Percentiles rank a stretch among this genome's conserved stretches.
Conservation (phyloP, 202 grass and related monocot species). For the Panicum hallii region DNA sequence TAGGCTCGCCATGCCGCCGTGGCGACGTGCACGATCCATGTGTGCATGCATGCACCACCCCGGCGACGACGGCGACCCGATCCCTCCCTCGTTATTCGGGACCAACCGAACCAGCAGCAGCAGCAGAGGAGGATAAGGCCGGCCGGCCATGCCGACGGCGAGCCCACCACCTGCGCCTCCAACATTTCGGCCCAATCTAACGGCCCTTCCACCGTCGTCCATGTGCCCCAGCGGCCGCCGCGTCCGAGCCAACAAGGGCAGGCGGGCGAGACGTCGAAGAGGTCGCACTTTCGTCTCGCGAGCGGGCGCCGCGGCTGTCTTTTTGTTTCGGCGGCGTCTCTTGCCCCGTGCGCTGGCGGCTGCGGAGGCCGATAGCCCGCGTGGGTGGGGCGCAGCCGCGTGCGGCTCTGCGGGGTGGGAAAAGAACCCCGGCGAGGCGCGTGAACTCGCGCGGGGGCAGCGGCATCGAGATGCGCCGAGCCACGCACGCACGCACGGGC, state of each 20-base stretch:
- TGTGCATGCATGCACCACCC: not conserved
- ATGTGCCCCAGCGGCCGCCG: too few relatives aligned
- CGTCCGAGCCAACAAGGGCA: not conserved
- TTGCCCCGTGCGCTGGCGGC: too few relatives aligned
- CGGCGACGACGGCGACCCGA: not conserved
- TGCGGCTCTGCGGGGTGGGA: not conserved
- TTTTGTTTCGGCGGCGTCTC: too few relatives aligned
- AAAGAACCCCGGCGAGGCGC: not conserved
- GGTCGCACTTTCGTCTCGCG: not conserved
- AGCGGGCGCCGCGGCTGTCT: not conserved
- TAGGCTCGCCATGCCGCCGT: conserved; percentile 38
- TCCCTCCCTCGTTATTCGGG: not conserved
- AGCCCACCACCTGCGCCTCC: conserved; percentile 28
- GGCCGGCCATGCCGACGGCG: not conserved
- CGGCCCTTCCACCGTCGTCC: not conserved
- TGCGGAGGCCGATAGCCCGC: not conserved
- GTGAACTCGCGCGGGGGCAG: not conserved
- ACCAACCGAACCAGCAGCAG: not conserved
- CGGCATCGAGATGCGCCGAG: conserved; percentile 42
- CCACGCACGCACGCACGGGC: conserved; percentile 21
- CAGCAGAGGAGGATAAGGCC: not conserved
- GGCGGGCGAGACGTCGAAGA: not conserved
- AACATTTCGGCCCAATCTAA: conserved; percentile 30
- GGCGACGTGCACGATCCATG: not conserved
- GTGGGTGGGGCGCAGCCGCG: not conserved